phyloP scores from a whole-genome alignment of 2,329 filamentous ascomycete genomes.

The Blastomyces silverae region DNA sequence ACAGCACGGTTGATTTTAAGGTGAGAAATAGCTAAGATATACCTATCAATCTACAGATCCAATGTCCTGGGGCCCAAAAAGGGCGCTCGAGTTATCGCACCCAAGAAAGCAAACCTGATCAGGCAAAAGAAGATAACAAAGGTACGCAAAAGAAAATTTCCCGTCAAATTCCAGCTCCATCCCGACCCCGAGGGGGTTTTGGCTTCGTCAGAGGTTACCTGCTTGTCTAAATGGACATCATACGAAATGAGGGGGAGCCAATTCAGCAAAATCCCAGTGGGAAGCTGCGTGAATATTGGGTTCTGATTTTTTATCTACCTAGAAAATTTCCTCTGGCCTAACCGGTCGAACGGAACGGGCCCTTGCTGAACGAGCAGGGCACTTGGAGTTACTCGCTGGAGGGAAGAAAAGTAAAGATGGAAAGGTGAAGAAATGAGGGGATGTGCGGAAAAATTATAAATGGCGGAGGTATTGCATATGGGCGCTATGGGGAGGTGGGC shows the following conservation, averaged over 20 bases:
- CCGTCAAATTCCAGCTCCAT: not conserved
- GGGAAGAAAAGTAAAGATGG: conserved; percentile 53
- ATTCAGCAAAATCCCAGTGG: not conserved
- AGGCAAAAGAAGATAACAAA: conserved; percentile 58
- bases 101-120: conserved; percentile 57
- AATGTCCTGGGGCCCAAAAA: conserved; percentile 47
- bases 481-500: not conserved
- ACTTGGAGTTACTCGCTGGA: conserved; percentile 61
- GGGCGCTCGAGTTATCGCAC: conserved; percentile 57
- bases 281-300: not conserved
- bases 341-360: conserved; percentile 60
- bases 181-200: not conserved
- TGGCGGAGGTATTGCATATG: not conserved
- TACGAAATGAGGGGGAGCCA: not conserved
- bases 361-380: conserved; percentile 60
- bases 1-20: too few relatives aligned
- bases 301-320: conserved; percentile 3
- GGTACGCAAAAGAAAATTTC: conserved; percentile 31
- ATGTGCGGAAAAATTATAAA: not conserved
- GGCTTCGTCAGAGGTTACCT: not conserved
- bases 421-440: conserved; percentile 10
- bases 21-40: not conserved
- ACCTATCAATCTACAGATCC: conserved; percentile 23
- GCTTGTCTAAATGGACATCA: not conserved
- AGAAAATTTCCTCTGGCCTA: conserved; percentile 58